phyloP scores from a whole-genome alignment of 176 grass and related monocot species.

The Eragrostis nindensis region DNA sequence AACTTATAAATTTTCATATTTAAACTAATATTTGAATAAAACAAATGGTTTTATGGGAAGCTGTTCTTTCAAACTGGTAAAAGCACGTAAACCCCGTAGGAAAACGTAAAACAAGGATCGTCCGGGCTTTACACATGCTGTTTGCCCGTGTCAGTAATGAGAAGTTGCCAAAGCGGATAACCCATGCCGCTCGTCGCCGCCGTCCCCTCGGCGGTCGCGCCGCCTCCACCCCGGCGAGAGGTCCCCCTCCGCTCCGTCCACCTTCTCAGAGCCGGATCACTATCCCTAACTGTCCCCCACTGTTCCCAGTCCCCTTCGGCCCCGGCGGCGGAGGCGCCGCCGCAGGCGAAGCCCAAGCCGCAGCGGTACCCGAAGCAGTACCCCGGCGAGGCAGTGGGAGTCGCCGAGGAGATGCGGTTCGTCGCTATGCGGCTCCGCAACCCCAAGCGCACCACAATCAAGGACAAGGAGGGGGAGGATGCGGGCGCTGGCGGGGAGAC shows the following conservation, averaged over 20 bases:
- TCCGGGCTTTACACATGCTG: no score
- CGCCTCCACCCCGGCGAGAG: constrained; percentile 14
- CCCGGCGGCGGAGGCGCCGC: background rate
- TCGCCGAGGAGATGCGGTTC: constrained; percentile 95
- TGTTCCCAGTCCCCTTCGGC: constrained; percentile 47
- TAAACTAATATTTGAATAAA: no score
- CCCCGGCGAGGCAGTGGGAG: constrained; percentile 77
- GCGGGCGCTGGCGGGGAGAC: background rate
- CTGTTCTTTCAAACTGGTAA: no score
- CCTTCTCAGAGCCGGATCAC: background rate
- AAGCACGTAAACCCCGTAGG: no score
- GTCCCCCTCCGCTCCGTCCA: background rate
- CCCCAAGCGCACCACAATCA: constrained; percentile 44
- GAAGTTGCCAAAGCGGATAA: constrained; percentile 37
- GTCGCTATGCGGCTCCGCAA: constrained; percentile 91
- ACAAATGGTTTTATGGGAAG: no score
- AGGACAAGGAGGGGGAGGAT: constrained; percentile 2
- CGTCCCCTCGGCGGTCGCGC: constrained; percentile 30
- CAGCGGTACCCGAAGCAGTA: constrained; percentile 54
- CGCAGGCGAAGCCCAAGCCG: constrained; percentile 36
- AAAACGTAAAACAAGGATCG: no score
- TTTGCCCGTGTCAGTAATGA: background rate
- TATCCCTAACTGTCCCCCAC: constrained; percentile 30
- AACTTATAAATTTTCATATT: no score
- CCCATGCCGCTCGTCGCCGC: constrained; percentile 45